phyloP scores from a whole-genome alignment of 192 early-diverging fungal genomes.

The Radiomyces spectabilis region DNA sequence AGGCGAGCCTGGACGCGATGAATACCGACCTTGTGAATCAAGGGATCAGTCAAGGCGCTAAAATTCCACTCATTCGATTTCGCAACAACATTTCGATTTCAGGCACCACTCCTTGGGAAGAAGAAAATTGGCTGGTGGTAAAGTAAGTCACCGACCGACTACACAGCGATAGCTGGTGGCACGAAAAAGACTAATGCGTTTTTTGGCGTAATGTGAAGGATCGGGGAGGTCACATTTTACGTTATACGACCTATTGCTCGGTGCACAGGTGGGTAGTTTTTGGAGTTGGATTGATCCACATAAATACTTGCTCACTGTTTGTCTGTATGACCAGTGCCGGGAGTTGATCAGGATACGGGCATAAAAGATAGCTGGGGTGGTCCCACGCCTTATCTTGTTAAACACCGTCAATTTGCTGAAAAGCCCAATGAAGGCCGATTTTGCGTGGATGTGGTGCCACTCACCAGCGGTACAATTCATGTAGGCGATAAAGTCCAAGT shows the following conservation, averaged over 20 bases:
- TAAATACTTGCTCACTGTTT: too few species aligned
- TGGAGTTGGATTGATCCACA: neutral
- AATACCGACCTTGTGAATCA: constrained; percentile 7
- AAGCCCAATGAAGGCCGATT: constrained; percentile 14
- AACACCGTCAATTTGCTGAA: constrained; percentile 9
- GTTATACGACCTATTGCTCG: constrained; percentile 17
- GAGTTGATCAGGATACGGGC: constrained; percentile 29
- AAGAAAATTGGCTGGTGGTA: constrained; percentile 27
- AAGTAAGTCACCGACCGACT: too few species aligned
- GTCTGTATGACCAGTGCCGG: constrained; percentile 4
- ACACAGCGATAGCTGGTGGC: too few species aligned
- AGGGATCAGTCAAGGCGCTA: constrained; percentile 11
- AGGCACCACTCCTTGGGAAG: constrained; percentile 24
- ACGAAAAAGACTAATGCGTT: neutral
- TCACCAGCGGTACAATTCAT: constrained; percentile 17
- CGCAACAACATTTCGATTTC: constrained; percentile 23
- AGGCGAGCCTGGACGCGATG: constrained; percentile 8
- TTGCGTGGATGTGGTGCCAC: constrained; percentile 19
- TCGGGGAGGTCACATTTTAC: constrained; percentile 25
- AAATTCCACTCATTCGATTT: constrained; percentile 18
- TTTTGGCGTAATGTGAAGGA: constrained; percentile 9
- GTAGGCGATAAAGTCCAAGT: constrained; percentile 26
- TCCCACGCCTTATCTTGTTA: neutral
- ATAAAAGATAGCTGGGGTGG: constrained; percentile 19
- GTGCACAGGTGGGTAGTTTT: constrained; percentile 7